Base-by-base conservation (phyloP, 345 rosid genomes). In the Populus euphratica region DNA sequence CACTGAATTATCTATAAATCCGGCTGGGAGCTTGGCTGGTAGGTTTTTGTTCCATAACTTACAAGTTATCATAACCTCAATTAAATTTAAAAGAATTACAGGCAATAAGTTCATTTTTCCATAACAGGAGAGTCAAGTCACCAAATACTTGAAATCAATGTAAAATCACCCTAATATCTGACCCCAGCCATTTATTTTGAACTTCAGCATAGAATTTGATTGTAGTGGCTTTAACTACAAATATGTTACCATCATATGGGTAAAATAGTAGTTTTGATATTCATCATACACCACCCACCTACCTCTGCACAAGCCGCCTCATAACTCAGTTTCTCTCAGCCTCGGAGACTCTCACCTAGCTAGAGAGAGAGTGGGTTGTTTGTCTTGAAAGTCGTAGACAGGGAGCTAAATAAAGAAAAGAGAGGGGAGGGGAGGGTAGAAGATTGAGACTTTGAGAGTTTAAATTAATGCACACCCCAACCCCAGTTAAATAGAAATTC, bases 231-330 rank as follows among this genome's bases (percentile, higher is more conserved):
- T 36, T 1, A 21, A 35, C 47, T 0, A 68, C 33, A 68, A 68
- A 29, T 54, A 54, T n/a, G 78, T 25, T 35, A 56, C 63, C 27
- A 41, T 68, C 38, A 11, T 0, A 17, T 70, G 85, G 85, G 78
- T 69, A 83, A 70, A 74, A 66, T 16, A 11, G 85, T 83, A 81
- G 44, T 71, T 78, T 23, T 64, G 0, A 4, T 20, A 5, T 35
- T 41, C 43, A 13, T n/a, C 11, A 20, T 36, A 70, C 21, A 33
- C 25, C 47, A 16, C 67, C 71, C 79, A 80, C 72, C 78, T 68
- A 11, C 33, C 71, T 73, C 75, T 43, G 81, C 52, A 0, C 66
- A 79, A 79, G 81, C 79, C 87, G 77, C 81, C 81, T 79, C 80
- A 70, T 73, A 78, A 73, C 79, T 21, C 70, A 21, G 47, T 67